A percentile compares a stretch with the other conserved stretches of the same genome.
phyloP scores from a whole-genome alignment of 2,329 filamentous ascomycete species.

The Plenodomus biglobosus region DNA sequence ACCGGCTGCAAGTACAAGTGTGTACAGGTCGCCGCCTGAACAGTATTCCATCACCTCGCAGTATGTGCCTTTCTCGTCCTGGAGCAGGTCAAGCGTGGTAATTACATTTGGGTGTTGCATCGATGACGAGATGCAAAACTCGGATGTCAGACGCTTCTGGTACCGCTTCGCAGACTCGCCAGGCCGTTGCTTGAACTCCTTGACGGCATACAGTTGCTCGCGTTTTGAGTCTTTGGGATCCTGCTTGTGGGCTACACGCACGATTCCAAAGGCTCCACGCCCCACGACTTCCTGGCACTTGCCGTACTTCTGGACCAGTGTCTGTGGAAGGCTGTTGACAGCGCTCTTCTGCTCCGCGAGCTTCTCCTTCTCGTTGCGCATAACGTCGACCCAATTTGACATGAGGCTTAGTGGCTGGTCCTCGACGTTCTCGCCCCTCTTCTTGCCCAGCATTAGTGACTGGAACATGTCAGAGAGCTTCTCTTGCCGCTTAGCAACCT shows the following conservation, averaged over 20 bases:
- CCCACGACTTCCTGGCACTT: constrained; percentile 98
- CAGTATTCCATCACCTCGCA: constrained; percentile 99
- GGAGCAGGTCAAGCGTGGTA: constrained; percentile 90
- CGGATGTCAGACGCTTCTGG: constrained; percentile 92
- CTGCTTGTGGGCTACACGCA: constrained; percentile 95
- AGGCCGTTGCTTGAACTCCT: constrained; percentile 92
- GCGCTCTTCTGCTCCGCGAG: constrained; percentile 74
- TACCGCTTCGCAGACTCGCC: constrained; percentile 97
- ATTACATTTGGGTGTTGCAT: constrained; percentile 97
- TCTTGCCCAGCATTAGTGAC: constrained; percentile 76
- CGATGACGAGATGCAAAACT: constrained; percentile 98
- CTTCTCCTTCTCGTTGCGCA: constrained; percentile 82
- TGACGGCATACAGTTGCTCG: constrained; percentile 95
- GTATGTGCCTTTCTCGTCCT: constrained; percentile 95
- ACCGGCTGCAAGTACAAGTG: constrained; percentile 82
- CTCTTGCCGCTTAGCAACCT: constrained; percentile 87
- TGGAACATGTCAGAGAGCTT: constrained; percentile 92
- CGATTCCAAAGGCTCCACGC: constrained; percentile 93
- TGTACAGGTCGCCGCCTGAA: constrained; percentile 93
- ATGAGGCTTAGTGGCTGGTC: constrained; percentile 89
- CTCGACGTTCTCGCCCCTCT: constrained; percentile 68
- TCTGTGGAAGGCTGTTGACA: constrained; percentile 72
- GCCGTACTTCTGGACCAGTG: constrained; percentile 93
- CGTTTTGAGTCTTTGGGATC: constrained; percentile 72
- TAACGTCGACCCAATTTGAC: constrained; percentile 92